These are phyloP conservation scores for Pseudozyma pruni DNA, from an alignment of 1,284 basidiomycete species.

Conservation along the genomic window DNA sequence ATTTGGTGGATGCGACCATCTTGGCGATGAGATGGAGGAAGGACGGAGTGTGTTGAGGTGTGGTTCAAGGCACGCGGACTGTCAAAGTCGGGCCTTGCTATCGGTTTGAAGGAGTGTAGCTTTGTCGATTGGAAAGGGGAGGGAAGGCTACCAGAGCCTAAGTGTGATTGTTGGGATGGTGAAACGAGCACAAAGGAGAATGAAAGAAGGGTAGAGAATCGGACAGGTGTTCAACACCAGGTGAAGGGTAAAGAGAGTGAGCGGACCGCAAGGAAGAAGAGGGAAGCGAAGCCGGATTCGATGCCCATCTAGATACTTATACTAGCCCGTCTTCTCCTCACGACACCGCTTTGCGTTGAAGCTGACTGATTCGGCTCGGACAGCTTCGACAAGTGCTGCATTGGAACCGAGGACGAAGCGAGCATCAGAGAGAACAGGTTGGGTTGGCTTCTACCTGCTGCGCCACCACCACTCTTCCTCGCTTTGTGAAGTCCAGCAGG, in stretches of 20 bases:
- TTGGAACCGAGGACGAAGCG: too few species aligned
- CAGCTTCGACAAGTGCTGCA: too few species aligned
- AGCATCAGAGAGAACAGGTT: too few species aligned
- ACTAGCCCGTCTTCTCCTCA: too few species aligned
- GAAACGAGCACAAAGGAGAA: conserved; percentile 4
- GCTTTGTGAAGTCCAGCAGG: too few species aligned
- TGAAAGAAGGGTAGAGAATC: conserved; percentile 16
- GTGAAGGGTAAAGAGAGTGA: conserved; percentile 1
- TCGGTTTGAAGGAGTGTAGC: too few species aligned
- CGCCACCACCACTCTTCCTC: too few species aligned
- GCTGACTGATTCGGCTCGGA: too few species aligned
- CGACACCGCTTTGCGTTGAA: too few species aligned
- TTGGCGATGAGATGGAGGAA: not conserved
- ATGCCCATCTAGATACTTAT: too few species aligned
- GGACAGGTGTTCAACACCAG: conserved; percentile 19
- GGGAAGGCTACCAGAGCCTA: conserved; percentile 41
- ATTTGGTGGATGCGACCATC: conserved; percentile 34
- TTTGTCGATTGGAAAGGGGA: not conserved
- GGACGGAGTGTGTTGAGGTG: not conserved
- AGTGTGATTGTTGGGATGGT: conserved; percentile 8
- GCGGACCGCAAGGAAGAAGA: not conserved
- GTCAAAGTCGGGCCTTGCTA: conserved; percentile 38
- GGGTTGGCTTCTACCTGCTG: too few species aligned
- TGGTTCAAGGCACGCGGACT: conserved; percentile 11
- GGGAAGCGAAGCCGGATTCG: not conserved